Evolutionary conservation across 2,329 filamentous ascomycete species (phyloP), one percentile per base, ranked within the genome.

Genomic region (Boeremia lycopersici): DNA sequence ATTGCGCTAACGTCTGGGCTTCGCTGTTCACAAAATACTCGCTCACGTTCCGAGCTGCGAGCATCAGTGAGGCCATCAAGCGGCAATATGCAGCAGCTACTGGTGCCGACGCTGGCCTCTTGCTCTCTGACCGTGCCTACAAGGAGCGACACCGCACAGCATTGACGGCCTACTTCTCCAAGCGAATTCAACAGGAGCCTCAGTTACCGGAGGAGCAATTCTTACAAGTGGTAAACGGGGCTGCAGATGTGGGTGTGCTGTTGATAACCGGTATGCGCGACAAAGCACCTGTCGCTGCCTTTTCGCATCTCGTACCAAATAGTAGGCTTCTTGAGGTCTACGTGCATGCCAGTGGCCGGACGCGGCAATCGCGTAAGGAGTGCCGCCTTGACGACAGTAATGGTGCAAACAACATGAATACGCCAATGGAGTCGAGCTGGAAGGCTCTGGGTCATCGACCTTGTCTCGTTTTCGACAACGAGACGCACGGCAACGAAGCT

Each of bases 31-130:
- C 31, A 34, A 34, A 34, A n/a, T 6, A 11, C 13, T 34, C 31
- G n/a, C 53, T 81, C 46, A 73, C 41, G 19, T 77, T 74, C n/a
- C 77, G 75, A 30, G 72, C 65, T 19, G 74, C 78, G 30, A 85
- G 84, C 50, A 62, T 65, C 13, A 86, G 85, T 68, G 78, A 86
- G 64, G 73, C 48, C 1, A 81, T 73, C 13, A 87, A 86, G 74
- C 71, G 69, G 31, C 79, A 83, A 67, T 88, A 86, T 45, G 84
- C 84, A 1, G 69, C 62, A 2, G 75, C 73, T 35, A 80, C 72
- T 1, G 80, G 80, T 34, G 79, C 81, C 13, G 76, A 86, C 54
- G 33, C n/a, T 17, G 13, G 11, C 7, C n/a, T 13, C 6, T 13
- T 35, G 33, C 33, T 35, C 2, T 35, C n/a, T 35, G 33, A 17